Conservation (phyloP, 352 stramenopile genomes). For the Pythium vanterpoolii region DNA sequence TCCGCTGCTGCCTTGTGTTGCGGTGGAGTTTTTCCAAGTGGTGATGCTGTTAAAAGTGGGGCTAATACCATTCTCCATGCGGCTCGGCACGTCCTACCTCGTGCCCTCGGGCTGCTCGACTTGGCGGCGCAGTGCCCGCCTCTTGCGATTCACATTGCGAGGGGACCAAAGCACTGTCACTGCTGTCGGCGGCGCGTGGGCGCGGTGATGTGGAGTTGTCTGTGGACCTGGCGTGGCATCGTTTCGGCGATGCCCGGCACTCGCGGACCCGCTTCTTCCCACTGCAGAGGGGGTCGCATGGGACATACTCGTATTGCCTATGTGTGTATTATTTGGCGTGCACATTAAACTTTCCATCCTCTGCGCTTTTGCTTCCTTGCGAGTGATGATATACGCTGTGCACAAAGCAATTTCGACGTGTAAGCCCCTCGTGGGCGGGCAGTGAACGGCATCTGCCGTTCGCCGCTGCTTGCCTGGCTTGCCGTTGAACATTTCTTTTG, state of each 20-base stretch:
- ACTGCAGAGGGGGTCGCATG: conserved; percentile 18
- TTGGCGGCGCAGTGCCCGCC: conserved; percentile 25
- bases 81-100: conserved; percentile 26
- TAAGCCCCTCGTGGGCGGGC: background rate
- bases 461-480: conserved; percentile 1
- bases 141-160: conserved; percentile 3
- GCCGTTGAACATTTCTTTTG: conserved; percentile 4
- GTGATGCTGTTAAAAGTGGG: conserved; percentile 78
- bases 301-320: conserved; percentile 2
- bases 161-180: conserved; percentile 20
- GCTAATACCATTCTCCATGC: conserved; percentile 40
- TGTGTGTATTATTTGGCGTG: conserved; percentile 10
- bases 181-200: conserved; percentile 8
- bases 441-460: background rate
- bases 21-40: conserved; percentile 21
- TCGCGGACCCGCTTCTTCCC: background rate
- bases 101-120: conserved; percentile 10
- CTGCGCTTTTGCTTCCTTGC: conserved; percentile 34
- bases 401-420: conserved; percentile 41
- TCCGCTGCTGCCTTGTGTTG: conserved; percentile 6
- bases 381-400: conserved; percentile 82
- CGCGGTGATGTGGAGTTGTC: conserved; percentile 12
- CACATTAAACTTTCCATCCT: conserved; percentile 77
- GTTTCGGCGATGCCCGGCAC: background rate
- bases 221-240: background rate